Evolutionary conservation across 805 yeast genomes (phyloP).

Genomic region (Candida montana): DNA sequence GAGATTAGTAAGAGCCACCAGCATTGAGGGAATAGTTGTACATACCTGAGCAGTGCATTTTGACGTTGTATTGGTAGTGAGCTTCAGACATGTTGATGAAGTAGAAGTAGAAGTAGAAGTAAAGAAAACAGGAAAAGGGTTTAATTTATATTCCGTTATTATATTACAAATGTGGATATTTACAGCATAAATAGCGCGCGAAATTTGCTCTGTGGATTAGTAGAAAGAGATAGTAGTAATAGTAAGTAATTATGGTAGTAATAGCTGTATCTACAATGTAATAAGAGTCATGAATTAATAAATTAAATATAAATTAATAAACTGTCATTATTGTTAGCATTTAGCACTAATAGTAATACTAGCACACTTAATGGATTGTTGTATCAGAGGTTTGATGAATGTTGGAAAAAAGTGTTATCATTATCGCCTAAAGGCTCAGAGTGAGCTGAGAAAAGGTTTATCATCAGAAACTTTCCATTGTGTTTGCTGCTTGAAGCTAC

Average conservation of each 20-base stretch:
- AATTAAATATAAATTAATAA: too few species aligned
- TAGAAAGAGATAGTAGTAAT: too few species aligned
- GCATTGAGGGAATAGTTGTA: conserved; percentile 1
- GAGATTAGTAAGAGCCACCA: not conserved
- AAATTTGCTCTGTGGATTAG: too few species aligned
- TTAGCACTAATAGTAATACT: too few species aligned
- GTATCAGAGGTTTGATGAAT: conserved; percentile 18
- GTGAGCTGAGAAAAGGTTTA: conserved; percentile 17
- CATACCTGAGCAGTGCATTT: conserved; percentile 74
- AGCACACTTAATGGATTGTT: not conserved
- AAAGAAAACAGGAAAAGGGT: not conserved
- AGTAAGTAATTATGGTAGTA: too few species aligned
- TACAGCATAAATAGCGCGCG: not conserved
- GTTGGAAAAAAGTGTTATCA: conserved; percentile 17
- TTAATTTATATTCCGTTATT: too few species aligned
- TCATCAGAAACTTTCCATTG: conserved; percentile 14
- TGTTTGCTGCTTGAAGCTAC: too few species aligned
- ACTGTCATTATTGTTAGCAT: too few species aligned
- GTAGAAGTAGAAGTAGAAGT: too few species aligned
- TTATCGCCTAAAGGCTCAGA: conserved; percentile 14
- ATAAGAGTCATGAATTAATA: too few species aligned
- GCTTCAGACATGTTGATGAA: conserved; percentile 41
- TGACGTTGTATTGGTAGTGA: conserved; percentile 74
- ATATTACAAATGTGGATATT: too few species aligned
- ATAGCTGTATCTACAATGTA: too few species aligned